Evolutionary conservation across 352 stramenopile species (phyloP).

Genomic region (Phytopythium chamaehyphon): DNA sequence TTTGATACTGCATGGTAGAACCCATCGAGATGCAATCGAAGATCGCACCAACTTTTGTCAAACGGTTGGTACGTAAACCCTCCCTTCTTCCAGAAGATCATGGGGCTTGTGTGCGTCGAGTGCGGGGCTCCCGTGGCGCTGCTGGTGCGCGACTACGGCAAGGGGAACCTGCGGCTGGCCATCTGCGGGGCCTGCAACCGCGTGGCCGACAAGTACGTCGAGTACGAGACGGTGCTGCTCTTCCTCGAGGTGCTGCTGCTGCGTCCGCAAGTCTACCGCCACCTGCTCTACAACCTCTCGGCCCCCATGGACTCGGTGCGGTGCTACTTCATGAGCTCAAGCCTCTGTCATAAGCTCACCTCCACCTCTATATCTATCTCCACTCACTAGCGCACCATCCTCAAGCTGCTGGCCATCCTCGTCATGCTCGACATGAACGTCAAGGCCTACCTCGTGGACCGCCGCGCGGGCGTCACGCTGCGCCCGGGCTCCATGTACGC

Average conservation of each 20-base stretch:
- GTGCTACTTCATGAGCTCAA: no score
- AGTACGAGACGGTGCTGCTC: conserved; percentile 82
- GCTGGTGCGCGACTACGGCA: conserved; percentile 81
- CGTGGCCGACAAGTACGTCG: conserved; percentile 85
- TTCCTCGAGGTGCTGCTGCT: conserved; percentile 85
- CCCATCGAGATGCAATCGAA: no score
- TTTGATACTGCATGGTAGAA: no score
- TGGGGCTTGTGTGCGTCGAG: conserved; percentile 61
- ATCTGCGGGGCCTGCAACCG: conserved; percentile 69
- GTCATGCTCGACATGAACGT: conserved; percentile 86
- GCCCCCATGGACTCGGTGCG: conserved; percentile 33
- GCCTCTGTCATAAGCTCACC: no score
- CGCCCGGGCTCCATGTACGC: conserved; percentile 57
- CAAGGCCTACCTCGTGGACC: conserved; percentile 79
- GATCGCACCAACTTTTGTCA: no score
- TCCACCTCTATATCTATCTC: no score
- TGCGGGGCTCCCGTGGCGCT: conserved; percentile 59
- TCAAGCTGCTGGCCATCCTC: conserved; percentile 75
- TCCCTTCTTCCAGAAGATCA: no score
- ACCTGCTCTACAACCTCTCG: conserved; percentile 79
- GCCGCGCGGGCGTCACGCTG: conserved; percentile 53
- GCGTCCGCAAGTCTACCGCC: conserved; percentile 81
- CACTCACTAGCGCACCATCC: conserved; percentile 53
- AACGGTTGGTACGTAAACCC: no score
- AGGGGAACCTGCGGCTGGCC: conserved; percentile 76